Evolutionary conservation across 2,329 filamentous ascomycete genomes (phyloP).

Genomic region (Aspergillus arachidicola): DNA sequence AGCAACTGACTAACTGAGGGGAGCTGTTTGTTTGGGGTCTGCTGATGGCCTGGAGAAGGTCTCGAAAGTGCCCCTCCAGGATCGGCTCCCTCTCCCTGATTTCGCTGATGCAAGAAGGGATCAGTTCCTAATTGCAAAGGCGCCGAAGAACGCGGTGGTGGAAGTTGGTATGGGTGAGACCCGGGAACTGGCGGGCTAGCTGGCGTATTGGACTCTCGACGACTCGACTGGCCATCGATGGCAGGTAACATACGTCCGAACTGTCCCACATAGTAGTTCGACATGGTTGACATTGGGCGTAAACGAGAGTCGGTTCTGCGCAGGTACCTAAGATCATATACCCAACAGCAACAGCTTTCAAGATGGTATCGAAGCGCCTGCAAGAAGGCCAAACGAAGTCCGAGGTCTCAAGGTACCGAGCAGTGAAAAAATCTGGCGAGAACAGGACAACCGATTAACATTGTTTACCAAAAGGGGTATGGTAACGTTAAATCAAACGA

Average conservation of each 20-base stretch:
- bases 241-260: constrained; percentile 44
- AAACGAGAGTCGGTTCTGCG: not conserved
- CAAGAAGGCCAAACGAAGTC: not conserved
- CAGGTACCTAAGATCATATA: constrained; percentile 7
- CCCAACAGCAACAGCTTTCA: constrained; percentile 18
- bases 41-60: constrained; percentile 15
- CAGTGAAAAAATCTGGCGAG: not conserved
- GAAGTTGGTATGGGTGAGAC: constrained; percentile 43
- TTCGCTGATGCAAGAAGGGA: constrained; percentile 30
- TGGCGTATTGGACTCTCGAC: constrained; percentile 29
- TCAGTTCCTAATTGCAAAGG: constrained; percentile 41
- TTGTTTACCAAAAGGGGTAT: not conserved
- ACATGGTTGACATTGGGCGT: constrained; percentile 29
- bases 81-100: constrained; percentile 27
- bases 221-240: constrained; percentile 29
- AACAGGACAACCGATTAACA: not conserved
- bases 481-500: not conserved
- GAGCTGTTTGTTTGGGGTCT: constrained; percentile 33
- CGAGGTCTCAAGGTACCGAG: not conserved
- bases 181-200: constrained; percentile 36
- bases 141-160: constrained; percentile 38
- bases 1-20: constrained; percentile 46
- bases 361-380: not conserved
- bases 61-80: constrained; percentile 16
- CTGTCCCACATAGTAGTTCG: constrained; percentile 41